A percentile compares a stretch with the other conserved stretches of the same genome.
phyloP scores from a whole-genome alignment of 148 eudicot species.

The Oxyria digyna region DNA sequence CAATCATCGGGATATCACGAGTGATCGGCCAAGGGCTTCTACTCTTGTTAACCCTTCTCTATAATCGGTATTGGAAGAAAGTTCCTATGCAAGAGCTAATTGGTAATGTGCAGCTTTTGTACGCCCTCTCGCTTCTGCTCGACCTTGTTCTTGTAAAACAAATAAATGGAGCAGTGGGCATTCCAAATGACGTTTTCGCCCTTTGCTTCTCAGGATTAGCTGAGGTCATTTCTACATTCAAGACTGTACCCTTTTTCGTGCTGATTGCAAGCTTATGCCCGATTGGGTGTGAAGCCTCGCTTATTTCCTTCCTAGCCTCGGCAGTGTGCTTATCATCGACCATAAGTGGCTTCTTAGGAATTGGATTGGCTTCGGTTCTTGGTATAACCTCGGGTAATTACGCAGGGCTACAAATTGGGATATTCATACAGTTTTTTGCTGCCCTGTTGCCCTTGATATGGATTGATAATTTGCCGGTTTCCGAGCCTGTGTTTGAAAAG shows the following conservation, averaged over 20 bases:
- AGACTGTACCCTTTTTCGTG: slow-evolving; percentile 64
- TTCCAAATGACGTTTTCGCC: slow-evolving; percentile 52
- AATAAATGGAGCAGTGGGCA: slow-evolving; percentile 40
- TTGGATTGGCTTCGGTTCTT: slow-evolving; percentile 59
- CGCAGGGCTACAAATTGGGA: slow-evolving; percentile 55
- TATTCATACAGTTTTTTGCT: slow-evolving; percentile 49
- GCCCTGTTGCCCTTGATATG: slow-evolving; percentile 62
- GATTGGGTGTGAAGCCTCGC: slow-evolving; percentile 82
- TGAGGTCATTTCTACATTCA: slow-evolving; percentile 64
- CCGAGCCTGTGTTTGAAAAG: slow-evolving; percentile 22
- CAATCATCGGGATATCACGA: slow-evolving; percentile 61
- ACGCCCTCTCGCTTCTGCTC: slow-evolving; percentile 64
- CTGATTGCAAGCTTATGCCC: slow-evolving; percentile 87
- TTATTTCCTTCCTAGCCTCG: slow-evolving; percentile 71
- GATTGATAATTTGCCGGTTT: slow-evolving; percentile 37
- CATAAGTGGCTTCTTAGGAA: slow-evolving; percentile 59
- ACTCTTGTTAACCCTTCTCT: slow-evolving; percentile 38
- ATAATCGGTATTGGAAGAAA: slow-evolving; percentile 42
- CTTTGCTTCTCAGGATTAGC: slow-evolving; percentile 77
- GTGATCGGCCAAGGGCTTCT: slow-evolving; percentile 69
- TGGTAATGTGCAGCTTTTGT: slow-evolving; percentile 31
- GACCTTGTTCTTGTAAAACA: slow-evolving; percentile 65
- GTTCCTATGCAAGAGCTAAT: slow-evolving; percentile 51
- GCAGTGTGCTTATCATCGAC: slow-evolving; percentile 70
- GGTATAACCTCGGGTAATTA: slow-evolving; percentile 56